Base-by-base conservation (phyloP, 2,329 filamentous ascomycete species). In the Pyricularia sp. region DNA sequence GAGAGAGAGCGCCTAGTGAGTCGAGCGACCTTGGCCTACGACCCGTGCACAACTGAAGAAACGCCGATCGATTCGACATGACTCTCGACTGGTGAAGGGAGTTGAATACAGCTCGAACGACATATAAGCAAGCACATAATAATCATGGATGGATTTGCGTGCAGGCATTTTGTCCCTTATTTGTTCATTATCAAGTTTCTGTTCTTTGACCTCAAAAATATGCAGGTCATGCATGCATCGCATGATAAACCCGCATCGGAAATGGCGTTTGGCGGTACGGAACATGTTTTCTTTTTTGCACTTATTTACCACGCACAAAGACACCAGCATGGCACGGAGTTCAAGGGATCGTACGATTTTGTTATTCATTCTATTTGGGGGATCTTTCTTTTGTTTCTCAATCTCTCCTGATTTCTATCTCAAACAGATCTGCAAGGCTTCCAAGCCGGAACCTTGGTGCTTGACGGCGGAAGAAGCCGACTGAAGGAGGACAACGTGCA, bases 1-100 rank as follows among this genome's bases (percentile, higher is more conserved):
- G 61, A 30, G 64, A 49, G 67, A 68, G 40, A 57, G 53, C 53
- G 53, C 53, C 53, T 57, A 57, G 53, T 57, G 53, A 26, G 3
- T 57, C 53, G 53, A 57, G 53, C 53, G 53, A 57, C 26, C 53
- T 57, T 57, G 53, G 53, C 24, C 22, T 57, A 16, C 53, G 53
- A 12, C 53, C 53, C 22, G 53, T 57, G 53, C 53, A 28, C 53
- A 24, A 16, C 53, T 26, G 53, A 57, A 26, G 53, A 24, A n/a
- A 49, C 40, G 19, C 40, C 40, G 40, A 49, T n/a, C n/a, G 40
- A 49, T 49, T 49, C 16, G 40, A 49, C 40, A n/a, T n/a, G 19
- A 49, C n/a, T 49, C 4, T n/a, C 40, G 19, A 57, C 26, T 57
- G 53, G 10, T 26, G 24, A 57, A 4, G 9, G 16, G 26, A 57